Evolutionary conservation across 129 eudicot species (phyloP).

Genomic region (Centrapalus pauciflorus): DNA sequence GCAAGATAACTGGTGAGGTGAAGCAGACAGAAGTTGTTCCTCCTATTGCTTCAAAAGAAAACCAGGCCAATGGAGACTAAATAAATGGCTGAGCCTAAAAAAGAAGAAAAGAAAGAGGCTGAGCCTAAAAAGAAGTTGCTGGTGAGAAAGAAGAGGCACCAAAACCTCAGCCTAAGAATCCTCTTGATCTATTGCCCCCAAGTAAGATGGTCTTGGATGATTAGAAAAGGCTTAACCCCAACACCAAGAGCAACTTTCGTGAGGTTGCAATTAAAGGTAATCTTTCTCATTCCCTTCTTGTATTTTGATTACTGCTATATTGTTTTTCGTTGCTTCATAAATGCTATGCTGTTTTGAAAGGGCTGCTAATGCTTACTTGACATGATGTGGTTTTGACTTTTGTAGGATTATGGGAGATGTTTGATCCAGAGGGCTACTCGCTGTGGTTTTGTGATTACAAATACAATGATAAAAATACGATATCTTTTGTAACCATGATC

Average conservation of each 20-base stretch:
- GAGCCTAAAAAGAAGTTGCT: slow-evolving; percentile 39
- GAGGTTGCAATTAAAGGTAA: slow-evolving; percentile 96
- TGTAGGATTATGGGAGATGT: slow-evolving; percentile 94
- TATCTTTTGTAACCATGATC: slow-evolving; percentile 86
- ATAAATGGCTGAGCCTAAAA: slow-evolving; percentile 57
- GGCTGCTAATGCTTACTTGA: not conserved
- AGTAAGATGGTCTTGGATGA: slow-evolving; percentile 90
- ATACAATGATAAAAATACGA: slow-evolving; percentile 72
- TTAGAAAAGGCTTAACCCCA: slow-evolving; percentile 94
- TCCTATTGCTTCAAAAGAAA: slow-evolving; percentile 49
- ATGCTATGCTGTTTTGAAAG: not conserved
- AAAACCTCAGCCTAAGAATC: slow-evolving; percentile 84
- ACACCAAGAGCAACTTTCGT: slow-evolving; percentile 86
- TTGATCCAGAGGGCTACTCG: slow-evolving; percentile 89
- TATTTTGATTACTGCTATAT: not conserved
- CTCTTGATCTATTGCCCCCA: slow-evolving; percentile 88
- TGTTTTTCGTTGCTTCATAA: too few species aligned
- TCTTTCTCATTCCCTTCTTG: not conserved
- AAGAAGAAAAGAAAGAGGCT: slow-evolving; percentile 35
- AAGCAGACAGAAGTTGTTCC: slow-evolving; percentile 54
- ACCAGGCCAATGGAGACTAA: slow-evolving; percentile 44
- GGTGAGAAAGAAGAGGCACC: slow-evolving; percentile 79
- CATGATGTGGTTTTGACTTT: not conserved
- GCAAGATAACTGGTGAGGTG: slow-evolving; percentile 55
- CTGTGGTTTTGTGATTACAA: slow-evolving; percentile 90